Percentiles rank a stretch among this genome's conserved stretches.
Conservation (phyloP, 2,329 filamentous ascomycete species). For the Fusarium chlamydosporum region DNA sequence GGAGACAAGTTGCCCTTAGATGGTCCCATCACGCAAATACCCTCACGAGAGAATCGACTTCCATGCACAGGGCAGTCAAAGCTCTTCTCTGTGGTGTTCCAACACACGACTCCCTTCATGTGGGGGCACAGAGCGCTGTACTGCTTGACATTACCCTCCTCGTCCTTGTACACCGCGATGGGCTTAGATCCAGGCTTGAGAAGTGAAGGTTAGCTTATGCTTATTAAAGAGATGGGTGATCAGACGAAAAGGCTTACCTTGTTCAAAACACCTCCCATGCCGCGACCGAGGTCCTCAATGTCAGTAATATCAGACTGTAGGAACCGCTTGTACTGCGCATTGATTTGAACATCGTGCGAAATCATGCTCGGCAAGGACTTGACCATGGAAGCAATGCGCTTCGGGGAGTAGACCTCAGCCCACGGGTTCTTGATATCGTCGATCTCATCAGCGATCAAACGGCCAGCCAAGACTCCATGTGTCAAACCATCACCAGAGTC, state of each 20-base stretch:
- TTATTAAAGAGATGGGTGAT: fast-evolving
- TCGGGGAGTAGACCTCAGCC: constrained; percentile 65
- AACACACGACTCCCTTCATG: constrained; percentile 68
- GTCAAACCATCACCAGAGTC: constrained; percentile 71
- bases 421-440: constrained; percentile 64
- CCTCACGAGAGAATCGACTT: constrained; percentile 53
- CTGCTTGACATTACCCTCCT: constrained; percentile 63
- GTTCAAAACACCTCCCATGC: constrained; percentile 68
- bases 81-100: constrained; percentile 67
- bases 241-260: constrained; percentile 36
- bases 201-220: not conserved
- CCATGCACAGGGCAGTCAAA: constrained; percentile 68
- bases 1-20: constrained; percentile 30
- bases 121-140: constrained; percentile 70
- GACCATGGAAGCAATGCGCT: constrained; percentile 60
- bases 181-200: constrained; percentile 55
- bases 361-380: constrained; percentile 63
- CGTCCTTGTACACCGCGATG: constrained; percentile 69
- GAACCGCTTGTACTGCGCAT: constrained; percentile 69
- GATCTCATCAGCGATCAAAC: constrained; percentile 68
- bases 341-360: constrained; percentile 67
- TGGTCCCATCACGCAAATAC: constrained; percentile 38
- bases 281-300: constrained; percentile 67
- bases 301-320: constrained; percentile 67
- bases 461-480: constrained; percentile 67